Conservation (phyloP, 192 early-diverging fungal genomes). For the Coemansia sp. region DNA sequence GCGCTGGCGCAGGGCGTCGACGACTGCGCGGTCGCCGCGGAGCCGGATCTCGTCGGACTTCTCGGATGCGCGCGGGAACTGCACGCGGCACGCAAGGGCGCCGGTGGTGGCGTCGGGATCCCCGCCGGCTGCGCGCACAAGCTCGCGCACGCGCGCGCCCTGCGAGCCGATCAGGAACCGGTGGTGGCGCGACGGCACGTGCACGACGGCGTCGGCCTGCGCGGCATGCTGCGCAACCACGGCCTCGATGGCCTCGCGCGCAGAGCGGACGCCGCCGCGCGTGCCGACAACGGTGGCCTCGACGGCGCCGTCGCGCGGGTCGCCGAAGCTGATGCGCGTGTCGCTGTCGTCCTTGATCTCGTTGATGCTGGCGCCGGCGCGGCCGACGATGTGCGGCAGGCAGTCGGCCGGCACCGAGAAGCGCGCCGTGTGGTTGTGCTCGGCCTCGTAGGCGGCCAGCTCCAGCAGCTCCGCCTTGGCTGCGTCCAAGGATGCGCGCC, state of each 20-base stretch:
- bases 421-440: constrained; percentile 65
- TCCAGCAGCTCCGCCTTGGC: constrained; percentile 83
- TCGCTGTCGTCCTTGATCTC: constrained; percentile 73
- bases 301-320: constrained; percentile 30
- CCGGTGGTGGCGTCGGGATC: constrained; percentile 57
- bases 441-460: constrained; percentile 79
- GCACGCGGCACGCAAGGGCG: constrained; percentile 58
- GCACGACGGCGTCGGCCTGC: constrained; percentile 56
- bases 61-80: constrained; percentile 59
- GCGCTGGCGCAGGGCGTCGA: constrained; percentile 41
- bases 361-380: constrained; percentile 65
- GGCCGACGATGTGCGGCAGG: constrained; percentile 79
- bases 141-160: constrained; percentile 64
- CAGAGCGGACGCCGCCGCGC: constrained; percentile 56
- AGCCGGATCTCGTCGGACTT: constrained; percentile 62
- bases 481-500: constrained; percentile 73
- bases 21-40: constrained; percentile 62
- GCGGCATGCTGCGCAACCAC: constrained; percentile 62
- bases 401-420: constrained; percentile 65
- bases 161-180: constrained; percentile 67
- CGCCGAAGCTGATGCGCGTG: constrained; percentile 74
- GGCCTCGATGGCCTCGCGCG: constrained; percentile 61
- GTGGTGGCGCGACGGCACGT: constrained; percentile 60
- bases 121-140: constrained; percentile 61
- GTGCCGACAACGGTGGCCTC: constrained; percentile 58